Evolutionary conservation across 2,329 filamentous ascomycete species (phyloP).

Genomic region (Ophiostoma tasmaniense): DNA sequence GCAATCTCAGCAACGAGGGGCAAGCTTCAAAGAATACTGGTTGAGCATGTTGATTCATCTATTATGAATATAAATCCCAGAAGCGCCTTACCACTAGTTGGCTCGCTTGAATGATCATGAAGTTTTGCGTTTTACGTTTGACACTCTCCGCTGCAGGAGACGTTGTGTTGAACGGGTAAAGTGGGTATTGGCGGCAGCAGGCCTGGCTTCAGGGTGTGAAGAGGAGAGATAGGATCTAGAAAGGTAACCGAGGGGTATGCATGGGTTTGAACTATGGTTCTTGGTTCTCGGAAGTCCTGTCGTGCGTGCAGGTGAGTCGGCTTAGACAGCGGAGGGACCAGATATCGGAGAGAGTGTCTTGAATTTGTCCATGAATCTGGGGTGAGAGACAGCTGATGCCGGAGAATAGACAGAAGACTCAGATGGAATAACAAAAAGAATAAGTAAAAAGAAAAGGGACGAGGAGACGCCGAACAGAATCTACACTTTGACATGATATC

Average conservation of each 20-base stretch:
- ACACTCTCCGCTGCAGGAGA: neutral
- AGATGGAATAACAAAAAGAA: neutral
- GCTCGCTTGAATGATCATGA: constrained; percentile 1
- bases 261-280: neutral
- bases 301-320: neutral
- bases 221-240: neutral
- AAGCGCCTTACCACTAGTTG: neutral
- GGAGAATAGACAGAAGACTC: neutral
- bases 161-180: neutral
- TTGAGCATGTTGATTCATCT: neutral
- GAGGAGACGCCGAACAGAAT: neutral
- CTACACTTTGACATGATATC: neutral
- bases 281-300: neutral
- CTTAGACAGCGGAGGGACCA: neutral
- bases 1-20: neutral
- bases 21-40: neutral
- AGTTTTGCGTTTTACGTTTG: neutral
- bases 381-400: neutral
- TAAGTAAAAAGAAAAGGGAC: neutral
- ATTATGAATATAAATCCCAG: neutral
- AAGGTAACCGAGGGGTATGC: neutral
- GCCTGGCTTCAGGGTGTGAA: neutral
- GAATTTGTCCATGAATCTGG: neutral
- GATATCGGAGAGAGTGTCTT: neutral
- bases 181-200: neutral